These are phyloP conservation scores for Leccinum obscurum DNA, from an alignment of 768 basidiomycete genomes.

Conservation along the genomic window DNA sequence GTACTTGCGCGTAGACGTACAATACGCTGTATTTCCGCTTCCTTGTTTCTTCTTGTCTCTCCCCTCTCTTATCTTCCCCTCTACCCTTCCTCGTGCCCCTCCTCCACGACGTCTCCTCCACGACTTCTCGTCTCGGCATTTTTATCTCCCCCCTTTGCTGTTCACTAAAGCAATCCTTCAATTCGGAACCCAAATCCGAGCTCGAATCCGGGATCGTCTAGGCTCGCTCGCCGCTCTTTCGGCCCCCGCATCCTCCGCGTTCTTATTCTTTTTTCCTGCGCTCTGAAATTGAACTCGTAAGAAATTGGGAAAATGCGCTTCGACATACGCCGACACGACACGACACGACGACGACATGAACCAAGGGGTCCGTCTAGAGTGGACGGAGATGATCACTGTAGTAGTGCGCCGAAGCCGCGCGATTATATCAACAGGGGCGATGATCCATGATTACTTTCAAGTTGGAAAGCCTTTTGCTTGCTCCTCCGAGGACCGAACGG, in stretches of 20 bases:
- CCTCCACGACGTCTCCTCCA: background rate
- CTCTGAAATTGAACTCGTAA: background rate
- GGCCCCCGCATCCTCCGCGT: background rate
- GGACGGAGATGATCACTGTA: background rate
- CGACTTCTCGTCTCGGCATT: background rate
- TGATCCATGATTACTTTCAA: too few species aligned
- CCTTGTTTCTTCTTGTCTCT: background rate
- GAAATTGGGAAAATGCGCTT: background rate
- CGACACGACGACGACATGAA: background rate
- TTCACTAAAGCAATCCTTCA: background rate
- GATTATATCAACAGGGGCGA: background rate
- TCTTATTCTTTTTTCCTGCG: background rate
- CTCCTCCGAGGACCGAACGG: background rate
- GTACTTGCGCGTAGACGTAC: background rate
- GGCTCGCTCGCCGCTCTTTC: background rate
- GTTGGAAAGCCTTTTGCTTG: background rate
- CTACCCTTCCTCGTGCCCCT: background rate
- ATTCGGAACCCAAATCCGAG: background rate
- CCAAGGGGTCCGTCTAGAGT: background rate
- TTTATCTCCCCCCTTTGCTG: too few species aligned
- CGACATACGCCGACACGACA: background rate
- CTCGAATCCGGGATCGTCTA: background rate
- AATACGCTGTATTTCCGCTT: background rate
- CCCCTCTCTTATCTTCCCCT: background rate
- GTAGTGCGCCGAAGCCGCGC: background rate